Percentiles rank a stretch among this genome's conserved stretches.
Conservation (phyloP, 139 green algal species). For the Haematococcus lacustris region DNA sequence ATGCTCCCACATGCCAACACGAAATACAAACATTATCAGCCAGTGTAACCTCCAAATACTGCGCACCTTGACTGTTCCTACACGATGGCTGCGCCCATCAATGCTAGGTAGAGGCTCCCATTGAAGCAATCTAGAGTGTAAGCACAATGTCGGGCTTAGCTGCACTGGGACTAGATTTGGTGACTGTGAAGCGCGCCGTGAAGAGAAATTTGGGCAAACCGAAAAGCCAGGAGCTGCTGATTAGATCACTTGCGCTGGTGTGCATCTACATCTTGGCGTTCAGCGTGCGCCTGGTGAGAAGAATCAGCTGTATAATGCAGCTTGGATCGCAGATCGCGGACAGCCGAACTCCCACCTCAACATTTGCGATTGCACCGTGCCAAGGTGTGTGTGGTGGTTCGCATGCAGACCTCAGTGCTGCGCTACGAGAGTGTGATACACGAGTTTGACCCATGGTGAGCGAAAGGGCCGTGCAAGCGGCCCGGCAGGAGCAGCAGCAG, state of each 20-base stretch:
- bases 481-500: too few species aligned
- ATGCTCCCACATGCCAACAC: too few species aligned
- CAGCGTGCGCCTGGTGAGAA: conserved; percentile 44
- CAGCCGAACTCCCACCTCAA: neutral
- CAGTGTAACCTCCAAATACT: too few species aligned
- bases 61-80: too few species aligned
- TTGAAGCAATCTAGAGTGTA: too few species aligned
- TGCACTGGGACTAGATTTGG: too few species aligned
- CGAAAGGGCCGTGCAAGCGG: too few species aligned
- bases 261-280: conserved; percentile 57
- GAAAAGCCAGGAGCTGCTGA: conserved; percentile 46
- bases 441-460: conserved; percentile 64
- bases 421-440: conserved; percentile 64
- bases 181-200: too few species aligned
- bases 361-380: neutral
- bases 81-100: too few species aligned
- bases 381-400: neutral
- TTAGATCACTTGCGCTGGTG: conserved; percentile 30
- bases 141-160: too few species aligned
- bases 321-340: neutral
- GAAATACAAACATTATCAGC: too few species aligned
- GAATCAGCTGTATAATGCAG: neutral
- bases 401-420: conserved; percentile 41
- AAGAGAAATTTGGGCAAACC: conserved; percentile 20
- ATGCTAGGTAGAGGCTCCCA: too few species aligned